Base-by-base conservation (phyloP, 2,329 filamentous ascomycete species). In the Pseudogymnoascus sp. region DNA sequence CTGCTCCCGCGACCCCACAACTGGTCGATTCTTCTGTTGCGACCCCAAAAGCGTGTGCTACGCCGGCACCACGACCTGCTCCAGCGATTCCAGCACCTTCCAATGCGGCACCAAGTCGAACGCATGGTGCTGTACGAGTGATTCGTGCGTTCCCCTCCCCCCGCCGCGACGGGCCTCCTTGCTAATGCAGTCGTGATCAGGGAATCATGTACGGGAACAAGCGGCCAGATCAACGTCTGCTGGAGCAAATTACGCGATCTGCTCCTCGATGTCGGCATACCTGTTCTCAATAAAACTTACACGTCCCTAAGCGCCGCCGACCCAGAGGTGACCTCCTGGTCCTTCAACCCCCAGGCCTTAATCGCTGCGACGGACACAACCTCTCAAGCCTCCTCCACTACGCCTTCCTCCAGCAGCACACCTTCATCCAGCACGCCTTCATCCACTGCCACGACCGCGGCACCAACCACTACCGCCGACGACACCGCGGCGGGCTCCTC, bases 241-340 rank as follows among this genome's bases (percentile, higher is more conserved):
- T 62, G 60, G 60, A 58, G 28, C 55, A 52, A 42, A 30, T 2
- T 3, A 14, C 30, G 39, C 5, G 42, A 62, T 58, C 16, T 52
- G 3, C 39, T 62, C 2, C 5, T 25, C 6, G 42, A 62, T 22
- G 12, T 62, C 33, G 42, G 16, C 1, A 3, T 4, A 12, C 7
- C n/a, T 11, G 16, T n/a, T 12, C 60, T 62, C 3, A 62, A 62
- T n/a, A n/a, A 62, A 8, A 62, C 60, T 6, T 58, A 55, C 30
- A 38, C 42, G 4, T 62, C 60, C 19, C 52, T 62, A 1, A 62
- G 60, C 28, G 22, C 42, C 7, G 60, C 60, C 2, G 25, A 35
- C n/a, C 60, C 60, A 39, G 45, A 22, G 1, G 38, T 25, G 39
- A 52, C 23, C 12, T n/a, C 42, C 12, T 62, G 42, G 60, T 1